phyloP scores from a whole-genome alignment of 225 moss, liverwort and hornwort genomes.

The Takakia lepidozioides region DNA sequence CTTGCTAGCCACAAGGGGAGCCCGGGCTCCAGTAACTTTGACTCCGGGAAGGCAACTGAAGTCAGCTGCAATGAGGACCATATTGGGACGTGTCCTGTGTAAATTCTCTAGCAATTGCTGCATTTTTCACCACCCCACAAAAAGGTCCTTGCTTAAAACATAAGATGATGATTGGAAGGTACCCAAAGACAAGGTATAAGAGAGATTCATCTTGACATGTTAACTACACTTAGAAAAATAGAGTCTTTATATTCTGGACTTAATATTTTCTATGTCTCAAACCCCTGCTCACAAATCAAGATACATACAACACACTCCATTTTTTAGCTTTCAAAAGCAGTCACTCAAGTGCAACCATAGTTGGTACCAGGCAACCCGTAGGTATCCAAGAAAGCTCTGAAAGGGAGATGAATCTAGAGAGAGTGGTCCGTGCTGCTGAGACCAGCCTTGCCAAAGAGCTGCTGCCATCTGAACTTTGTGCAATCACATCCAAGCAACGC shows the following conservation, averaged over 20 bases:
- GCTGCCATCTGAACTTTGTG: conserved; percentile 23
- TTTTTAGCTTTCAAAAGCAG: neutral
- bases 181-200: no score
- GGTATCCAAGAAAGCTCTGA: conserved; percentile 88
- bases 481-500: conserved; percentile 55
- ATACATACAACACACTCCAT: neutral
- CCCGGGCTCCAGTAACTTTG: conserved; percentile 62
- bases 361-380: conserved; percentile 80
- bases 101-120: conserved; percentile 87
- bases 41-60: conserved; percentile 93
- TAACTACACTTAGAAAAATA: no score
- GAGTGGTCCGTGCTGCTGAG: conserved; percentile 41
- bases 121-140: no score
- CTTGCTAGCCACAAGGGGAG: conserved; percentile 94
- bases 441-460: conserved; percentile 27
- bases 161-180: no score
- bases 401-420: conserved; percentile 54
- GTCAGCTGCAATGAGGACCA: conserved; percentile 88
- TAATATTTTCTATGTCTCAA: no score
- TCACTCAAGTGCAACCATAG: no score
- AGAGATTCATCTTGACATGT: no score
- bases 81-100: conserved; percentile 73
- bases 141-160: no score
- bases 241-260: no score
- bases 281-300: no score